Percentiles rank a stretch among this genome's conserved stretches.
phyloP scores from a whole-genome alignment of 2,329 filamentous ascomycete genomes.

The Penicillium hesseltinei region DNA sequence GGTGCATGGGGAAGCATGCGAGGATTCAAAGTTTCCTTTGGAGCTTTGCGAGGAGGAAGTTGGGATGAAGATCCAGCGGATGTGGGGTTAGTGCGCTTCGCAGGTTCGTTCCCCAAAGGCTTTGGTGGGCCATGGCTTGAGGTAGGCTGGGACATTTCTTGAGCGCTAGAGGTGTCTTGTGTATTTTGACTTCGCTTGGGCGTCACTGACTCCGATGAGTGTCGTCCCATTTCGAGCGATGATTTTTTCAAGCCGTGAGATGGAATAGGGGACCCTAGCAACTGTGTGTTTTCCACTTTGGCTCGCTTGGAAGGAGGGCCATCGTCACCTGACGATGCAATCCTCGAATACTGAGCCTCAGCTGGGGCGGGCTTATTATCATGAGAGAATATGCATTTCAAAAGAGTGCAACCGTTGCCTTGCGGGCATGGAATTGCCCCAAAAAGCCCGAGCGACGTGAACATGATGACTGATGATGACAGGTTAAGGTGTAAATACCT shows the following conservation, averaged over 20 bases:
- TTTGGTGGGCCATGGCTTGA: slow-evolving; percentile 6
- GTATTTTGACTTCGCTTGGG: slow-evolving; percentile 9
- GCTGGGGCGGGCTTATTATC: slow-evolving; percentile 20
- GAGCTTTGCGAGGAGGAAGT: slow-evolving; percentile 32
- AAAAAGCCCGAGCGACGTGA: slow-evolving; percentile 56
- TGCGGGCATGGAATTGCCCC: slow-evolving; percentile 54
- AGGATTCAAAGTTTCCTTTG: slow-evolving; percentile 46
- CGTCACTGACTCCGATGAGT: not conserved
- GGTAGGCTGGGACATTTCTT: slow-evolving; percentile 33
- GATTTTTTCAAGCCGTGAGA: slow-evolving; percentile 1
- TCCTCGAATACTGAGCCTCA: slow-evolving; percentile 6
- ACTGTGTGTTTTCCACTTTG: slow-evolving; percentile 14
- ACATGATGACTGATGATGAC: slow-evolving; percentile 43
- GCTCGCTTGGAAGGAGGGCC: slow-evolving; percentile 34
- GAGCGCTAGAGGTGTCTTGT: slow-evolving; percentile 17
- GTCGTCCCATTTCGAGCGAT: not conserved
- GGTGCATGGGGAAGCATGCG: slow-evolving; percentile 46
- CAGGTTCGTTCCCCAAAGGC: not conserved
- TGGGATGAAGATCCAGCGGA: slow-evolving; percentile 1
- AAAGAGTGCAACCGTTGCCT: slow-evolving; percentile 49
- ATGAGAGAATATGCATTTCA: slow-evolving; percentile 61
- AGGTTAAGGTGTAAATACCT: not conserved
- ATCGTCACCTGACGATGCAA: slow-evolving; percentile 14
- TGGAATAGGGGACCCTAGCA: not conserved
- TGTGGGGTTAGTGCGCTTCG: not conserved